Base-by-base conservation (phyloP, 768 basidiomycete genomes). In the Gelatoporia subvermispora region DNA sequence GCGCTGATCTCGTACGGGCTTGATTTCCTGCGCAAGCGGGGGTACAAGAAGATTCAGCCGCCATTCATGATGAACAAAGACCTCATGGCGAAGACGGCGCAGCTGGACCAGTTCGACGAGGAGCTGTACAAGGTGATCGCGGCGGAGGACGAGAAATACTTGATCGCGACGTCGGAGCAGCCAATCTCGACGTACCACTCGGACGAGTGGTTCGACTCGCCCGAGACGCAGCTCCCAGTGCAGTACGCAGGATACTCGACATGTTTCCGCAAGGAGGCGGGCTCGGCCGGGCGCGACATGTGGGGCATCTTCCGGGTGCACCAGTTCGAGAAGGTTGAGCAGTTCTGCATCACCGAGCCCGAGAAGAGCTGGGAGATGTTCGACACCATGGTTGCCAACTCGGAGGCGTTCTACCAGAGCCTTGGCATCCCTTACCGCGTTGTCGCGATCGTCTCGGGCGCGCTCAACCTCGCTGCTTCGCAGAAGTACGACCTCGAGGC, bases 271-370 rank as follows among this genome's bases (percentile, higher is more conserved):
- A 98, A 98, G 71, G 96, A 99, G 72, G 96, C 96, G 2, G 96
- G 96, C 28, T 88, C 93, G 2, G 93, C 93, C 8, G 96, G 96
- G 3, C 86, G 93, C 47, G 96, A 99, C 59, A 97, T 95, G 77
- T 97, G 96, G 93, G 96, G 96, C 49, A 97, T 98, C 69, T 99
- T 99, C 84, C 90, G 96, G 20, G 95, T 99, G 47, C 96, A 99
- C 65, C 96, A 99, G 69, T 99, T 99, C 57, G 96, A 99, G 72
- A 99, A 99, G 74, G 80, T 99, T 45, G 96, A 99, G 65, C 84
- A 98, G 74, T 98, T 98, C 69, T 84, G 88, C 72, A 78, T 99
- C 59, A 97, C 95, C 7, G 87, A 92, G 21, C 94, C 96, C 1
- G 86, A 89, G 56, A 87, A 92, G 65, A 95, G 93, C 63, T 93